Evolutionary conservation across 2,329 filamentous ascomycete genomes (phyloP).

Genomic region (Scedosporium aurantiacum): DNA sequence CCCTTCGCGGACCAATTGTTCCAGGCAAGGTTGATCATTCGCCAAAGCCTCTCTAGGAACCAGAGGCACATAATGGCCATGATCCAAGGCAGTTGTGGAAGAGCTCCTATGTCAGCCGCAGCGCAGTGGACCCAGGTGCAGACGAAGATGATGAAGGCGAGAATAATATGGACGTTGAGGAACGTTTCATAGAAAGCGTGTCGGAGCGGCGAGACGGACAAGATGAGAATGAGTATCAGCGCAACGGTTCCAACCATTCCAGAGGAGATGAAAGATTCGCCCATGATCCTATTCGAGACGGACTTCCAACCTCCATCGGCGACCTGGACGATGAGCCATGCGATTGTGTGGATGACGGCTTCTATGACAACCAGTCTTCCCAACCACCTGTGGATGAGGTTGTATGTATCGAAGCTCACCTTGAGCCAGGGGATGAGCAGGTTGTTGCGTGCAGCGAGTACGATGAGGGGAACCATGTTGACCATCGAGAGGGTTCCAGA

Average conservation of each 20-base stretch:
- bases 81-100: conserved; percentile 66
- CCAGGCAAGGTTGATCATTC: conserved; percentile 53
- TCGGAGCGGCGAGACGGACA: conserved; percentile 67
- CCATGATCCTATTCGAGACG: conserved; percentile 40
- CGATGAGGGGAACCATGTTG: conserved; percentile 69
- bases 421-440: conserved; percentile 60
- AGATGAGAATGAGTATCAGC: conserved; percentile 55
- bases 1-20: conserved; percentile 51
- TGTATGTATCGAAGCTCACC: conserved; percentile 75
- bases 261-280: conserved; percentile 53
- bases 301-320: conserved; percentile 52
- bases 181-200: conserved; percentile 98
- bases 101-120: conserved; percentile 52
- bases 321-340: conserved; percentile 64
- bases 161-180: conserved; percentile 70
- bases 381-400: conserved; percentile 70
- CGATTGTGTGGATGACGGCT: conserved; percentile 52
- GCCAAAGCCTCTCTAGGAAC: conserved; percentile 56
- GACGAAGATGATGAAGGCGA: conserved; percentile 57
- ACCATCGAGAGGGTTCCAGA: conserved; percentile 59
- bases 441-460: conserved; percentile 68
- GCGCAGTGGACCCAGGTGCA: conserved; percentile 72
- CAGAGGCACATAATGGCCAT: conserved; percentile 66
- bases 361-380: conserved; percentile 66
- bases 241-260: conserved; percentile 50